Evolutionary conservation across 495 filamentous ascomycete genomes (phyloP).

Genomic region (Aspergillus mulundensis): DNA sequence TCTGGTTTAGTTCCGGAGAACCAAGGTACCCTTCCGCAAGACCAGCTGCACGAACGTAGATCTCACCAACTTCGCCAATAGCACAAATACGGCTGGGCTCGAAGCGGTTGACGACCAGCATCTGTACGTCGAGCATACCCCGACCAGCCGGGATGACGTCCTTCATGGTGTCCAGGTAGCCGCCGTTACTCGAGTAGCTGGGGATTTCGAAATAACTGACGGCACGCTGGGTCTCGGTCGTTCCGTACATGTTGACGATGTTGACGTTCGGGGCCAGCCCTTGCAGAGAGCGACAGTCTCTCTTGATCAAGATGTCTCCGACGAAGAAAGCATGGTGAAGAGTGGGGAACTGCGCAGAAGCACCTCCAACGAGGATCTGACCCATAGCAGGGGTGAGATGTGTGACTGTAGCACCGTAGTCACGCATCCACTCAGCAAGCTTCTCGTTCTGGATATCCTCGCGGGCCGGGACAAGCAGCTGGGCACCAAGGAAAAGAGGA

Average conservation of each 20-base stretch:
- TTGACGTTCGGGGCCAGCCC: constrained; percentile 71
- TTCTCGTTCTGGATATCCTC: constrained; percentile 88
- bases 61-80: constrained; percentile 80
- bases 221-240: constrained; percentile 83
- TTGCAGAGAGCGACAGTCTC: constrained; percentile 77
- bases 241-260: constrained; percentile 91
- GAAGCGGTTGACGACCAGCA: constrained; percentile 82
- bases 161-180: constrained; percentile 64
- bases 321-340: constrained; percentile 89
- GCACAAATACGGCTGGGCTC: constrained; percentile 68
- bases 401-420: constrained; percentile 74
- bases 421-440: constrained; percentile 87
- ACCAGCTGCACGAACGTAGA: constrained; percentile 83
- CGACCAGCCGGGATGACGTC: constrained; percentile 83
- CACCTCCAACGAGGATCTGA: constrained; percentile 87
- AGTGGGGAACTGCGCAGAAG: constrained; percentile 68
- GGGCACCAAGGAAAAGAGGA: constrained; percentile 81
- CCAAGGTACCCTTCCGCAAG: constrained; percentile 86
- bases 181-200: constrained; percentile 59
- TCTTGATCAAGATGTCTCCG: constrained; percentile 83
- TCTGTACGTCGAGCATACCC: constrained; percentile 91
- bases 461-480: constrained; percentile 73
- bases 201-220: constrained; percentile 88
- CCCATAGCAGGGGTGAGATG: constrained; percentile 95
- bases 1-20: constrained; percentile 60